Evolutionary conservation across 1,284 basidiomycete species (phyloP).

Genomic region (Hypsizygus ulmarius): DNA sequence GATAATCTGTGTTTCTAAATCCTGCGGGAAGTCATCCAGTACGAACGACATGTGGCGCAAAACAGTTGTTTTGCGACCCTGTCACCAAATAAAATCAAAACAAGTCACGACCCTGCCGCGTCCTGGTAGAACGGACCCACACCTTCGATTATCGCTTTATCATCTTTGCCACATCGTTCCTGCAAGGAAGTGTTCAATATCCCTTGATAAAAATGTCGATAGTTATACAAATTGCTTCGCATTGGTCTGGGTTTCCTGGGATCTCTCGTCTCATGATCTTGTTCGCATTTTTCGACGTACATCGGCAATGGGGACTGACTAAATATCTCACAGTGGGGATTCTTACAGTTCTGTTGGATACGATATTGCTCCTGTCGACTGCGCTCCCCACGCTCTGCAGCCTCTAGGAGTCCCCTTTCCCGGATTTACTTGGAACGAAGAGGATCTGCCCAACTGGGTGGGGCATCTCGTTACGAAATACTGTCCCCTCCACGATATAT

Average conservation of each 20-base stretch:
- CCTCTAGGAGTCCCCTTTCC: conserved; percentile 50
- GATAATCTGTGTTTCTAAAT: no score
- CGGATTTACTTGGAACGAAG: conserved; percentile 41
- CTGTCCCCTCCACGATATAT: conserved; percentile 33
- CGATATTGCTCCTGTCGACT: conserved; percentile 13
- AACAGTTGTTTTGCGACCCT: no score
- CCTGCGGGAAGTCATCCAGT: no score
- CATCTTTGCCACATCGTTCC: background rate
- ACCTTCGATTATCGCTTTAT: no score
- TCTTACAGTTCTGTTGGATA: conserved; percentile 49
- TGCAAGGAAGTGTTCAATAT: no score
- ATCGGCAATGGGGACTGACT: background rate
- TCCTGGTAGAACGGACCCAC: no score
- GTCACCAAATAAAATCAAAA: no score
- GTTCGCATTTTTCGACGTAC: conserved; percentile 27
- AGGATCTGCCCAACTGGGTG: conserved; percentile 49
- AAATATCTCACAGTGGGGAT: conserved; percentile 40
- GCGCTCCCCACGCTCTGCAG: conserved; percentile 33
- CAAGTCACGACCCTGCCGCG: no score
- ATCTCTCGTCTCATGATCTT: conserved; percentile 43
- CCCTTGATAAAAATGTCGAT: conserved; percentile 20
- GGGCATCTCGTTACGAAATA: conserved; percentile 49
- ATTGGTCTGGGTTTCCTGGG: conserved; percentile 39
- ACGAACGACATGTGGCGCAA: no score
- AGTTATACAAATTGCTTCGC: conserved; percentile 20